phyloP scores from a whole-genome alignment of 768 basidiomycete species.

The Amylocystis lapponica region DNA sequence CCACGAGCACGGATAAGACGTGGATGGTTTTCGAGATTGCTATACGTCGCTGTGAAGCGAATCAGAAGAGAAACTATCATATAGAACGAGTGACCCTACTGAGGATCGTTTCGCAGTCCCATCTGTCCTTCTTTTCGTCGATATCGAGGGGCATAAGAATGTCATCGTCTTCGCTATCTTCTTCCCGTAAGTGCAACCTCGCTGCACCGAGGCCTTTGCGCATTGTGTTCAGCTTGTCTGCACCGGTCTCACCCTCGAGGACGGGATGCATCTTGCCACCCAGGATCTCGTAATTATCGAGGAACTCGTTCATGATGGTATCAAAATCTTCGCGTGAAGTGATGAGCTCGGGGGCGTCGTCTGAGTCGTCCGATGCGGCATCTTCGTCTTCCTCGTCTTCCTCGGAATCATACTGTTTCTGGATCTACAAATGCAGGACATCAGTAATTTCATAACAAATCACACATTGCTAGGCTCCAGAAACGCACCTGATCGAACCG shows the following conservation, averaged over 20 bases:
- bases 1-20: slow-evolving; percentile 72
- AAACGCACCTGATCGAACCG: slow-evolving; percentile 86
- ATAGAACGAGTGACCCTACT: slow-evolving; percentile 48
- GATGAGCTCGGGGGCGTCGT: slow-evolving; percentile 68
- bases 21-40: slow-evolving; percentile 98
- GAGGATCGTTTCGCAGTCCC: slow-evolving; percentile 97
- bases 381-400: slow-evolving; percentile 44
- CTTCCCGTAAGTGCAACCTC: slow-evolving; percentile 45
- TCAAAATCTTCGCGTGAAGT: slow-evolving; percentile 87
- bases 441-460: not conserved
- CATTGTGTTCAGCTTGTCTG: slow-evolving; percentile 76
- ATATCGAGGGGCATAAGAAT: slow-evolving; percentile 34
- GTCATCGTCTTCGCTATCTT: slow-evolving; percentile 41
- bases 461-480: not conserved
- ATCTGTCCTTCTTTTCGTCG: slow-evolving; percentile 65
- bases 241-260: slow-evolving; percentile 64
- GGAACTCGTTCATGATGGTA: slow-evolving; percentile 87
- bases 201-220: slow-evolving; percentile 75
- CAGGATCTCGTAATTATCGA: slow-evolving; percentile 85
- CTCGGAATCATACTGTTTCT: slow-evolving; percentile 68
- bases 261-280: slow-evolving; percentile 81
- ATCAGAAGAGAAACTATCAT: not conserved
- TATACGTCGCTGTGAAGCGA: slow-evolving; percentile 69
- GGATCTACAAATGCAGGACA: slow-evolving; percentile 65
- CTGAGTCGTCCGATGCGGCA: slow-evolving; percentile 36